Evolutionary conservation across 768 basidiomycete species (phyloP), one percentile per base, ranked within the genome.

Genomic region (Tulasnella sp.): DNA sequence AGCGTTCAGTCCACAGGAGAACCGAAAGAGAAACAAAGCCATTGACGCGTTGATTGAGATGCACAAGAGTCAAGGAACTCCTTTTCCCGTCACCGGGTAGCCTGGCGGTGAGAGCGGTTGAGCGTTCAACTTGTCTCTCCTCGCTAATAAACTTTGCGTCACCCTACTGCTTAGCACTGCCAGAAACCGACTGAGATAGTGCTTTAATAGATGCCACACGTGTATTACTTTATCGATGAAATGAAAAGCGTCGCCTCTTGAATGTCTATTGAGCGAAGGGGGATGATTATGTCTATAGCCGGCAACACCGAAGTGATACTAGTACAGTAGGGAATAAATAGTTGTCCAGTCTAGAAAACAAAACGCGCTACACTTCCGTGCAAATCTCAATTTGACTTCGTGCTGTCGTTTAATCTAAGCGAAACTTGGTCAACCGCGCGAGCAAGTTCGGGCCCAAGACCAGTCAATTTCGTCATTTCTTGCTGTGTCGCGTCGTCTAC

Each of bases 361-460:
- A 20, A 69, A 20, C 64, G 34, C 6, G 64, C 64, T 69, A 37
- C 64, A 69, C 18, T 69, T 69, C 31, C 64, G 34, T 37, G 16
- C 28, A 28, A 69, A 24, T 0, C 54, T 54, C 54, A 69, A 69
- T 28, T 0, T 44, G 31, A 75, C 74, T 12, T 44, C 18, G 46
- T 75, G n/a, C n/a, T 75, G 24, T 18, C 31, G 22, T 41, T 75
- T 54, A 40, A 3, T 41, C 75, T 34, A 81, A 28, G 18, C 3
- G 82, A 46, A 79, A 44, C 69, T 72, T 82, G 82, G 24, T 82
- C 78, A 28, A 82, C 75, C 2, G 82, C 82, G 18, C 82, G 82
- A 24, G 69, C 50, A 18, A 82, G 73, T 42, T 82, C 82, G 3
- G 72, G 64, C 6, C 37, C 50, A 11, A 58, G 40, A 20, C 48